Conservation (phyloP, 1,139 yeast genomes). For the Saccharomyces hybrid region DNA sequence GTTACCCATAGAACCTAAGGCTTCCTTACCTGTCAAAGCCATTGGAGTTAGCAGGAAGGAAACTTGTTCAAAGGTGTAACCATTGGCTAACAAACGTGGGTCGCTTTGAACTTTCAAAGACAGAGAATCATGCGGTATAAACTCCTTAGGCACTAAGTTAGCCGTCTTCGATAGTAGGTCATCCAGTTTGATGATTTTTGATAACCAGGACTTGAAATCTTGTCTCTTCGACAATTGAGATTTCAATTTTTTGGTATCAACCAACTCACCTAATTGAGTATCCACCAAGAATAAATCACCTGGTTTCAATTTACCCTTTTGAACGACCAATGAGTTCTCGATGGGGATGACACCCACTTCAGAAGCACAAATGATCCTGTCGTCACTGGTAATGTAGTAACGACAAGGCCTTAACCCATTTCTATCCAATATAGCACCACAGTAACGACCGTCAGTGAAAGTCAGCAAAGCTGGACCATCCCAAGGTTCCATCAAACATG, state of each 20-base stretch:
- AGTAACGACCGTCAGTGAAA: conserved; percentile 94
- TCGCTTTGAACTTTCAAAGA: conserved; percentile 58
- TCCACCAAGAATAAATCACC: conserved; percentile 96
- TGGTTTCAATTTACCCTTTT: conserved; percentile 91
- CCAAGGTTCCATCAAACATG: conserved; percentile 99
- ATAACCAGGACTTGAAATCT: conserved; percentile 91
- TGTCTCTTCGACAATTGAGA: conserved; percentile 67
- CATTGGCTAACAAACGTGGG: conserved; percentile 78
- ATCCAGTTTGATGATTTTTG: conserved; percentile 75
- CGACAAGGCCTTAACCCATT: conserved; percentile 98
- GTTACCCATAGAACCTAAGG: conserved; percentile 97
- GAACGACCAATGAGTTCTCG: conserved; percentile 72
- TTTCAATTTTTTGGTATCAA: conserved; percentile 87
- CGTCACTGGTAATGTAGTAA: conserved; percentile 90
- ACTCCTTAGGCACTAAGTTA: conserved; percentile 26
- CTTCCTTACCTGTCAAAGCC: conserved; percentile 89
- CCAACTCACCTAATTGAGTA: conserved; percentile 85
- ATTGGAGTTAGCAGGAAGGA: conserved; percentile 80
- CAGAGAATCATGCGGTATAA: conserved; percentile 26
- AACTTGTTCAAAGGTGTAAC: conserved; percentile 89
- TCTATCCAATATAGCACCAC: conserved; percentile 97
- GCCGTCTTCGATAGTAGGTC: conserved; percentile 50
- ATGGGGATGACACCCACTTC: conserved; percentile 96
- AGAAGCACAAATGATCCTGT: conserved; percentile 93
- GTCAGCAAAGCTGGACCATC: conserved; percentile 98